Evolutionary conservation across 768 basidiomycete genomes (phyloP), one percentile per base, ranked within the genome.

Genomic region (Suillus americanus): DNA sequence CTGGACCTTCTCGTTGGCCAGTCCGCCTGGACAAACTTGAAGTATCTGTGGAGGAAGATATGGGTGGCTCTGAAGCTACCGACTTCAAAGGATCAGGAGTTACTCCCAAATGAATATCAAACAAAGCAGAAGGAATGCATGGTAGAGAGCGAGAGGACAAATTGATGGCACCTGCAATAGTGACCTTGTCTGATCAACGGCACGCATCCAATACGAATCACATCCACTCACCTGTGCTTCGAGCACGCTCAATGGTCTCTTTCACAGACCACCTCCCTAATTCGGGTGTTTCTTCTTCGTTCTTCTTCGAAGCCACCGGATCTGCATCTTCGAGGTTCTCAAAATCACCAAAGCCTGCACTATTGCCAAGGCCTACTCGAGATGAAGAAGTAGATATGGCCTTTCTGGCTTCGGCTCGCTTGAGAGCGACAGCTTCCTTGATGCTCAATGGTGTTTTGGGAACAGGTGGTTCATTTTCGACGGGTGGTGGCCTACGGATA

Each of bases 371-470:
- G 16, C 68, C 61, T 1, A 68, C 68, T n/a, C 66, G 67, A 72
- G 73, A 25, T 68, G 61, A 61, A 62, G 55, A 79, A 74, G 61
- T 62, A 20, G 66, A 45, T 8, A 67, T 62, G 3, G 81, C 78
- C 70, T 91, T 93, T 78, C 89, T 92, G 0, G 88, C 90, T 71
- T 92, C 89, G 0, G 92, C 91, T 50, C 92, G 82, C 66, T 85
- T 91, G 53, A 91, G 78, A 2, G 92, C 92, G 71, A 94, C 92
- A 16, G 87, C 89, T 66, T 92, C 92, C 69, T 87, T 87, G 66
- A 93, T 83, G 71, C 83, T 91, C 37, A 84, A 64, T 20, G 77
- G 71, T 46, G 51, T 0, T 61, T 76, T 81, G 18, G 78, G 68
- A 20, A 82, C 64, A 41, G 68, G 73, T 8, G 70, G 56, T 30